Evolutionary conservation across 2,329 filamentous ascomycete species (phyloP), one percentile per base, ranked within the genome.

Genomic region (Colletotrichum australisinense): DNA sequence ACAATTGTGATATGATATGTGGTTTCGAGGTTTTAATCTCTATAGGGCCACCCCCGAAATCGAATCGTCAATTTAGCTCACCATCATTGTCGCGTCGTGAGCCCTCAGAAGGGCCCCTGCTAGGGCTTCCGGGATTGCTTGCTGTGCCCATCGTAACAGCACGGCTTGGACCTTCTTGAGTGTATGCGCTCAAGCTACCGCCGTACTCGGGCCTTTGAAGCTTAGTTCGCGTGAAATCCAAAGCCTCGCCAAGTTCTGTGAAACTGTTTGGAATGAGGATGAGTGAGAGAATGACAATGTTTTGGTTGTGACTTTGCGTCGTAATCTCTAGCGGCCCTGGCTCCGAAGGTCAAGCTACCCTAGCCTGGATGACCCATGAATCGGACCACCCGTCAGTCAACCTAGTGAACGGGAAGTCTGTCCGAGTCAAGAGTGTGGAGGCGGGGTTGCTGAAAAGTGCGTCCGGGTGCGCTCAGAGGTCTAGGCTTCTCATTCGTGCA

Each of bases 361-460:
- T 28, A 35, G 53, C 28, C 38, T 52, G 58, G 57, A 58, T 58
- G 24, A 57, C 16, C 53, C 63, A 22, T 52, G 35, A 22, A 22
- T 60, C 26, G 9, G 46, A 53, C 35, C 22, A 14, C 26, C 49
- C 49, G 62, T 4, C 38, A 19, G 5, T 35, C 6, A 14, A 2
- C 24, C 38, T 35, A 4, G 2, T n/a, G 19, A 28, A 62, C 57
- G 53, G 52, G 38, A 63, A 46, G 30, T 53, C 30, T 53, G 59
- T 35, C 22, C 35, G 55, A 69, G 42, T 72, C 53, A 58, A 49
- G 65, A 22, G 32, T 16, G 46, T 56, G 52, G 38, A 26, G 71
- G 62, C 35, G 71, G 60, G 49, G 67, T 46, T 57, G 24, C 30
- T 52, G 32, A 49, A n/a, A 12, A 22, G 67, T 24, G 24, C 19